Base-by-base conservation (phyloP, 1,284 basidiomycete species). In the Ganoderma lucidum region DNA sequence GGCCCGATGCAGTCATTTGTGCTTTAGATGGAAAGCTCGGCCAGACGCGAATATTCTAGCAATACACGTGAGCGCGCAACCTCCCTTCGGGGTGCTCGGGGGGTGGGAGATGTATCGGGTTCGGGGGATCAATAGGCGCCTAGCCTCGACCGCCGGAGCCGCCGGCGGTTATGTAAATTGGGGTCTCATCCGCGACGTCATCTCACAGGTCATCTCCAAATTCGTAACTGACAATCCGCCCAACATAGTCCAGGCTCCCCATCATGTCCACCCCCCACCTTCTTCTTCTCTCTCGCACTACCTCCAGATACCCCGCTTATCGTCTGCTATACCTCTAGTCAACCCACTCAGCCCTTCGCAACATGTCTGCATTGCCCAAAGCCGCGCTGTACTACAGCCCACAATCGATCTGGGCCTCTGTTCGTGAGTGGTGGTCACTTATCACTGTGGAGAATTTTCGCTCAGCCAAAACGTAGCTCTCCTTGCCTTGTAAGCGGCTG, bases 371-470 rank as follows among this genome's bases (percentile, higher is more conserved):
- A 32, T 15, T 81, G 55, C 80, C 80, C 63, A 81, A 82, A 70
- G 80, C 80, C 15, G 78, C 80, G 2, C 71, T 81, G 30, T 82
- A 82, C 74, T 88, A 89, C 76, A 84, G 81, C 69, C 83, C 84
- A 8, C 68, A 75, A 3, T 90, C 89, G 6, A 80, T 88, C 63
- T 92, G 90, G 90, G 88, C 86, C 59, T 84, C 87, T 66, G 87
- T 86, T 65, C 87, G 91, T 91, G 70, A 76, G 87, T 80, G 15
- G n/a, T 61, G 35, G 35, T 1, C 58, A 28, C 39, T 58, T 71
- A 9, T 48, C 45, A 61, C 48, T 58, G 53, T 64, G 53, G 53
- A 9, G 39, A 35, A 48, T 58, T 37, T 61, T 64, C 41, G 62
- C 67, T 68, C 23, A 71, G 53, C 30, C 63, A 59, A 39, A 17